These are phyloP conservation scores for Coemansia sp. DNA, from an alignment of 192 early-diverging fungal species.

Conservation along the genomic window DNA sequence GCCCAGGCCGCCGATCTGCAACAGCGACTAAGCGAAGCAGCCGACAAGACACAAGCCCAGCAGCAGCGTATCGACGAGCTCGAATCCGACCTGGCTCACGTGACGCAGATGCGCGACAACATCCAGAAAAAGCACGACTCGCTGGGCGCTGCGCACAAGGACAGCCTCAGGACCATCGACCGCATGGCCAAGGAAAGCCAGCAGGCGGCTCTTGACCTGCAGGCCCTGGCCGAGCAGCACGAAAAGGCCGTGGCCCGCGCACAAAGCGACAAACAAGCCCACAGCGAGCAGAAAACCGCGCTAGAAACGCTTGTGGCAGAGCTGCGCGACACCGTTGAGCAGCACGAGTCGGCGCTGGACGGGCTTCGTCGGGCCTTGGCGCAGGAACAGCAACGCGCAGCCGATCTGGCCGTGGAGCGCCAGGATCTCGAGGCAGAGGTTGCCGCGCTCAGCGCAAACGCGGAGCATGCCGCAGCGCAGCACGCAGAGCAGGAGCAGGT, in stretches of 20 bases:
- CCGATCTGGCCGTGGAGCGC: conserved; percentile 9
- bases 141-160: conserved; percentile 27
- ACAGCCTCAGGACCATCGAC: conserved; percentile 18
- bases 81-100: conserved; percentile 34
- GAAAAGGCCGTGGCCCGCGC: conserved; percentile 15
- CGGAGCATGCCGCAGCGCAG: conserved; percentile 9
- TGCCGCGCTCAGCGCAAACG: not conserved
- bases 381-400: conserved; percentile 14
- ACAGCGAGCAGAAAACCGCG: conserved; percentile 9
- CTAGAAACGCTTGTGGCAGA: conserved; percentile 12
- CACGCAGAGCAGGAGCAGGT: conserved; percentile 8
- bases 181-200: conserved; percentile 6
- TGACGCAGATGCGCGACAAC: conserved; percentile 29
- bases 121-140: conserved; percentile 42
- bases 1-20: conserved; percentile 14
- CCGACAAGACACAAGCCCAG: not conserved
- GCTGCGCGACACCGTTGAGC: conserved; percentile 12
- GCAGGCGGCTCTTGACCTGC: not conserved
- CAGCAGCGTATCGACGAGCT: conserved; percentile 27
- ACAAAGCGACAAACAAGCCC: conserved; percentile 2
- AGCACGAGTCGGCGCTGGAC: conserved; percentile 8
- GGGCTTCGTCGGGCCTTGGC: conserved; percentile 6
- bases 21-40: conserved; percentile 5
- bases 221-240: conserved; percentile 14
- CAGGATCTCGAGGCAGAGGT: conserved; percentile 2